Evolutionary conservation across 1,139 yeast genomes (phyloP), one percentile per base, ranked within the genome.

Genomic region (Kluyveromyces sp.): DNA sequence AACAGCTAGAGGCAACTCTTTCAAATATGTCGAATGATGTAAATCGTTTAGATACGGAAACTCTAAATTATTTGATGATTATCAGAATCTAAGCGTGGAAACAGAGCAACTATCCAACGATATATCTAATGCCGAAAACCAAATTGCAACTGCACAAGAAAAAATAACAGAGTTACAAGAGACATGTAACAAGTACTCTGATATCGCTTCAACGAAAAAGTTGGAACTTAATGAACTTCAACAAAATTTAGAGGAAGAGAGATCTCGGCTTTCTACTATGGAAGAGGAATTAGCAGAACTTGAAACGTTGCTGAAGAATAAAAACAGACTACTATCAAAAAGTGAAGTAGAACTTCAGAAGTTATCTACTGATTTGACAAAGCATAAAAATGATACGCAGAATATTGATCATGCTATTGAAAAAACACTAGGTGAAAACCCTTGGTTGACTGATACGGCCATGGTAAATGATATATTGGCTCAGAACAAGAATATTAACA

Each of bases 221-320:
- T 4, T 32, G 4, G 45, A 41, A n/a, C 41, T 60, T 4, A 37
- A 37, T 6, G 45, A 42, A 15, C 46, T 56, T 8, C 54, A 53
- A 5, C 64, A 59, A 0, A 59, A 67, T 31, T 66, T 78, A 15
- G 64, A 58, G 1, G 61, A 68, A 0, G 96, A 87, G 59, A 78
- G 75, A 53, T 74, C 79, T 6, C 77, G 76, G 46, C 66, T 85
- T 45, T 60, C 81, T 39, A 92, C 92, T 2, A 72, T 87, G 42
- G 83, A 85, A 60, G 95, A 85, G 50, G 97, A 90, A 61, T 71
- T 89, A 43, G 74, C 72, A 37, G 90, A 83, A 50, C 72, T 88
- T 60, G 78, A 75, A 28, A 62, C 64, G 27, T 67, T 79, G 4
- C 65, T 83, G 34, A 73, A 74, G 47, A 58, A 61, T 8, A 89